Evolutionary conservation across 2,329 filamentous ascomycete species (phyloP), one percentile per base, ranked within the genome.

Genomic region (Claviceps paspali): DNA sequence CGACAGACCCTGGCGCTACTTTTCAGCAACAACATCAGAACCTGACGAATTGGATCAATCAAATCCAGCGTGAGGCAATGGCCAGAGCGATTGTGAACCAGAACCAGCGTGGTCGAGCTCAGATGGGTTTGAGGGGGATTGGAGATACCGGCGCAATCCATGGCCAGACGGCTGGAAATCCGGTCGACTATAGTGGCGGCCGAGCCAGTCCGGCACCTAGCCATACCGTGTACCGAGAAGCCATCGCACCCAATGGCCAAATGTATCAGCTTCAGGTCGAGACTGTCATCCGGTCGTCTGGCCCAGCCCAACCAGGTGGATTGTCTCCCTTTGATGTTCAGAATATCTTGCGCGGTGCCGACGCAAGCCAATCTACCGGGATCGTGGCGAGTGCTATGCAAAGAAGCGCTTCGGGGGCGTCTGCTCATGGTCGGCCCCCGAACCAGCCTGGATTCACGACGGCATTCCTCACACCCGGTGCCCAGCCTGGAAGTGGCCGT

Each of bases 351-450:
- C 62, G 64, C 22, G 55, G 54, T 24, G 62, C 61, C 5, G 68
- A 71, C 47, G 55, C 60, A 18, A 56, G 50, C 24, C 61, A 67
- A 44, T 61, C 63, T 3, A 58, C 63, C 2, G 57, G 59, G 35
- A 63, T 64, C 34, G 65, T 68, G 56, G 57, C 63, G 5, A 63
- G 59, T 44, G 63, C 67, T 26, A 67, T 71, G 63, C 65, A 68
- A 30, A 59, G 67, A 38, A 71, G 63, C 45, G 58, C 63, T 26
- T 68, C 67, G 3, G 62, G 56, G 29, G 57, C 62, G 4, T 67
- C 66, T 5, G 47, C 67, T 35, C 52, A 57, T 33, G 49, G 41
- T n/a, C 53, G 57, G 2, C 41, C 50, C 5, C 33, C 55, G 35
- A 46, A 45, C 6, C 58, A 58, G 27, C 60, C 63, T 12, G 64